A percentile compares a stretch with the other conserved stretches of the same genome.
These are phyloP conservation scores for Fusarium miscanthi DNA, from an alignment of 2,329 filamentous ascomycete genomes.

Conservation along the genomic window DNA sequence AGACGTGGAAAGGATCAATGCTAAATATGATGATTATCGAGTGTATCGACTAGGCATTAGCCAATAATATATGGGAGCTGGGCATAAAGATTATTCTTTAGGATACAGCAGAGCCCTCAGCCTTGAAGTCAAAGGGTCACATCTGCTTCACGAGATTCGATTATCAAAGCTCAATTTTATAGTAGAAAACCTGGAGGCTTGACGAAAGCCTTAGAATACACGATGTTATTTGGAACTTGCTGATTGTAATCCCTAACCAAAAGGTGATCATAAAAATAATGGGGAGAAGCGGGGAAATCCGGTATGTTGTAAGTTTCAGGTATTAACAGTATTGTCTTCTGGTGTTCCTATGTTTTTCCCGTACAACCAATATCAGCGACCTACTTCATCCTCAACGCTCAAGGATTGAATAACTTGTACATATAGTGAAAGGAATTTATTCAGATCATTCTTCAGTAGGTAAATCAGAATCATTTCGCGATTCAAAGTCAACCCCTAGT, in stretches of 20 bases:
- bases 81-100: no score
- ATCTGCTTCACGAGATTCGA: no score
- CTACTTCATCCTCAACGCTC: neutral
- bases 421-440: neutral
- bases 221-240: no score
- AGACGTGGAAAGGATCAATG: fast-evolving
- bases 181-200: no score
- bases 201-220: no score
- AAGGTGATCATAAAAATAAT: no score
- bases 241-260: no score
- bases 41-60: fast-evolving
- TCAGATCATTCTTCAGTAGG: neutral
- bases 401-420: fast-evolving
- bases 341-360: neutral
- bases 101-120: neutral
- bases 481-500: neutral
- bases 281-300: neutral
- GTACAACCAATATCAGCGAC: neutral
- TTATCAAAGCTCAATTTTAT: no score
- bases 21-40: fast-evolving
- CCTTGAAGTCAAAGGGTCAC: no score
- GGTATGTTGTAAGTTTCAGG: no score
- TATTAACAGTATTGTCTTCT: neutral
- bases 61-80: neutral
- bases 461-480: neutral